phyloP scores from a whole-genome alignment of 805 yeast genomes.

The Nakazawaea wickerhamii region DNA sequence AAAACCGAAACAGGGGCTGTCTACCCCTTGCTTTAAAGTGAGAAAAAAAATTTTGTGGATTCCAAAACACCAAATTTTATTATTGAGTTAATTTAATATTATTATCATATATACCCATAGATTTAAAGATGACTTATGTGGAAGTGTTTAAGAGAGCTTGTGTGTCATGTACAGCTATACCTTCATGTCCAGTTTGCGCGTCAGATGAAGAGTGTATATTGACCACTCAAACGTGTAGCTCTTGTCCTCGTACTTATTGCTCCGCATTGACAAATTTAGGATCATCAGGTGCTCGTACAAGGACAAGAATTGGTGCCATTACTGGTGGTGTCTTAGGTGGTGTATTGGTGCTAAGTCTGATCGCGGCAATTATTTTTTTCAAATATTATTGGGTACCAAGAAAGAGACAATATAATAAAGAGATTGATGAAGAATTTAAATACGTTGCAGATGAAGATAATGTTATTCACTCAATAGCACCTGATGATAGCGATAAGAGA shows the following conservation, averaged over 20 bases:
- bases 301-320: conserved; percentile 42
- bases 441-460: conserved; percentile 21
- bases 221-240: conserved; percentile 49
- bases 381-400: conserved; percentile 35
- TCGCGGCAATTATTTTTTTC: conserved; percentile 35
- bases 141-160: conserved; percentile 16
- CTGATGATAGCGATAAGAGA: conserved; percentile 22
- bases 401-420: conserved; percentile 26
- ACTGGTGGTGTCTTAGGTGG: conserved; percentile 75
- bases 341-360: conserved; percentile 30
- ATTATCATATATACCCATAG: background rate
- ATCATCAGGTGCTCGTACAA: conserved; percentile 15
- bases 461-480: conserved; percentile 20
- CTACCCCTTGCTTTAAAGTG: too few species aligned
- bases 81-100: background rate
- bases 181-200: conserved; percentile 51
- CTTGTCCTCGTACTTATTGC: conserved; percentile 56
- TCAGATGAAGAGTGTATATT: conserved; percentile 47
- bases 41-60: too few species aligned
- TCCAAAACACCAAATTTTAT: background rate
- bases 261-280: conserved; percentile 16
- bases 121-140: conserved; percentile 2
- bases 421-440: conserved; percentile 25
- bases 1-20: too few species aligned
- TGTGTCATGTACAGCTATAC: conserved; percentile 27